These are phyloP conservation scores for Malus orientalis DNA, from an alignment of 306 rosid genomes.

Conservation along the genomic window DNA sequence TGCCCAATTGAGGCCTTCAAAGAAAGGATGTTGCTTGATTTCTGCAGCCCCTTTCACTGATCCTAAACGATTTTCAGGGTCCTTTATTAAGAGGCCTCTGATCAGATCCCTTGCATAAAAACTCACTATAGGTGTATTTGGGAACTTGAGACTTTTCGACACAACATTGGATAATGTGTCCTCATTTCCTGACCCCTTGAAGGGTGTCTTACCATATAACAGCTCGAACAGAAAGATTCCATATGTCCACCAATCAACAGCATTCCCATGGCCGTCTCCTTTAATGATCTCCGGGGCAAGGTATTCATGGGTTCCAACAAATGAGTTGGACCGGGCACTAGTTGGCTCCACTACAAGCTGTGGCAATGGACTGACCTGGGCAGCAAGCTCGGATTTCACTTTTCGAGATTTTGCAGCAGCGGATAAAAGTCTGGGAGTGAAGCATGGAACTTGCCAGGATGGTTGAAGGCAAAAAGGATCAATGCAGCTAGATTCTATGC, in stretches of 20 bases:
- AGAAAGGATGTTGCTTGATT: slow-evolving; percentile 91
- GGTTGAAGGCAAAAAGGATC: slow-evolving; percentile 98
- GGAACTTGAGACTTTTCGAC: slow-evolving; percentile 80
- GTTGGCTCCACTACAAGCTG: slow-evolving; percentile 94
- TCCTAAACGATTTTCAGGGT: slow-evolving; percentile 86
- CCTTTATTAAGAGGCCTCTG: slow-evolving; percentile 72
- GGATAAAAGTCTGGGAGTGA: slow-evolving; percentile 71
- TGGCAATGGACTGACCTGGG: slow-evolving; percentile 72
- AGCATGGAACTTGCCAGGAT: slow-evolving; percentile 93
- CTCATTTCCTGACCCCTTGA: slow-evolving; percentile 74
- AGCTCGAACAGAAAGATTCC: slow-evolving; percentile 88
- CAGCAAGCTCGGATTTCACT: slow-evolving; percentile 51
- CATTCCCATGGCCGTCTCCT: slow-evolving; percentile 81
- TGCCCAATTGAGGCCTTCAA: slow-evolving; percentile 96
- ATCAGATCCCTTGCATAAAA: slow-evolving; percentile 89
- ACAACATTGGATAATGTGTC: slow-evolving; percentile 75
- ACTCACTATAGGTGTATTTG: slow-evolving; percentile 73
- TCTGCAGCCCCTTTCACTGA: slow-evolving; percentile 90
- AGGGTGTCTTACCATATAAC: slow-evolving; percentile 88
- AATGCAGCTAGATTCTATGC: slow-evolving; percentile 77
- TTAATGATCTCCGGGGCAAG: slow-evolving; percentile 94
- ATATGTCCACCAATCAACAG: slow-evolving; percentile 98
- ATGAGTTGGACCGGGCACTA: slow-evolving; percentile 80
- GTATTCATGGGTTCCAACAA: slow-evolving; percentile 95
- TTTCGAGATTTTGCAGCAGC: slow-evolving; percentile 69